Evolutionary conservation across 2,329 filamentous ascomycete species (phyloP).

Genomic region (Verticillium isaacii): DNA sequence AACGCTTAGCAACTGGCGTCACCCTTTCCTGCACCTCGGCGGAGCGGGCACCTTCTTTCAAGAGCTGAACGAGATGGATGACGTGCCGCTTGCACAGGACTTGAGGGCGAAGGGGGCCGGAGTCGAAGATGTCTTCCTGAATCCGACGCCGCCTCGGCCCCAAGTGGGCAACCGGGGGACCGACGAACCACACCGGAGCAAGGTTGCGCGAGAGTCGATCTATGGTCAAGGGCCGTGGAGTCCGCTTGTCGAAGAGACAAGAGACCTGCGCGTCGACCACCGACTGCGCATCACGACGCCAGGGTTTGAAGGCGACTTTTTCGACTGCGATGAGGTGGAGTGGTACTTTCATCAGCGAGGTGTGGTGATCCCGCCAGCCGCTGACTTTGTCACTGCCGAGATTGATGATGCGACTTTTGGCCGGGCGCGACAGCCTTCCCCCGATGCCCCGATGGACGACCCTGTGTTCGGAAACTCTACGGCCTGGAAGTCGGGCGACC

Average conservation of each 20-base stretch:
- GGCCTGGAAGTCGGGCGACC: neutral
- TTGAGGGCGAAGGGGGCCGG: neutral
- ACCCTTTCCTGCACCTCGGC: constrained; percentile 62
- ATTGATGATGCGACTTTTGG: constrained; percentile 40
- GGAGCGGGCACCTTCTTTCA: constrained; percentile 64
- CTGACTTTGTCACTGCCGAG: constrained; percentile 57
- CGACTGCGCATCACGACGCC: constrained; percentile 49
- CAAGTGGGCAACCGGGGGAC: constrained; percentile 30
- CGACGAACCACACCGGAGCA: constrained; percentile 19
- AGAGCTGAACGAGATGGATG: constrained; percentile 7
- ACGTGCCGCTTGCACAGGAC: constrained; percentile 13
- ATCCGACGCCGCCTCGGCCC: constrained; percentile 14
- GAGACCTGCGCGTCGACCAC: constrained; percentile 37
- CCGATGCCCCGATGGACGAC: neutral
- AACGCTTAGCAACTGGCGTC: constrained; percentile 52
- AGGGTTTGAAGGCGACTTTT: constrained; percentile 70
- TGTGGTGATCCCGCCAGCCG: constrained; percentile 55
- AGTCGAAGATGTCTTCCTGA: constrained; percentile 4
- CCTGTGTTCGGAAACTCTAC: neutral
- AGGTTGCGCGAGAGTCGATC: constrained; percentile 20
- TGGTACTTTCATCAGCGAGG: constrained; percentile 62
- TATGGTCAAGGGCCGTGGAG: constrained; percentile 42
- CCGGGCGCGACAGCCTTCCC: neutral
- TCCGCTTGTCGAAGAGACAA: constrained; percentile 28
- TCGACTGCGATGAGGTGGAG: constrained; percentile 73